A percentile compares a stretch with the other conserved stretches of the same genome.
Conservation (phyloP, 192 early-diverging fungal genomes). For the Rhizophagus sp. region DNA sequence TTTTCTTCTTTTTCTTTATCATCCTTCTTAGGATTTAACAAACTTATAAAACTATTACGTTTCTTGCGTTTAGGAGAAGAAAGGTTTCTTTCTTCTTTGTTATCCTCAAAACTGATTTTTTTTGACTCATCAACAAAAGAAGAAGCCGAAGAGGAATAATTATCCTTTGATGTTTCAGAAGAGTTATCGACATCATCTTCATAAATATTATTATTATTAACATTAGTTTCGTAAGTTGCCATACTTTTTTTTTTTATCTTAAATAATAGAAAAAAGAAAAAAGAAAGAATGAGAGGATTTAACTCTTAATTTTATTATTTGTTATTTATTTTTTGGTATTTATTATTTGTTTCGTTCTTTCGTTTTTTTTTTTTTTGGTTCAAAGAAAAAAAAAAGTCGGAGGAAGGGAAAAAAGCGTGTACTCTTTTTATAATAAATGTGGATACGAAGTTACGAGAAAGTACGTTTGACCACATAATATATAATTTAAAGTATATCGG, state of each 20-base stretch:
- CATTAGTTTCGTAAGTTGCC: not conserved
- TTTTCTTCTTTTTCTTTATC: too few species aligned
- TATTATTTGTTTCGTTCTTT: too few species aligned
- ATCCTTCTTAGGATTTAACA: not conserved
- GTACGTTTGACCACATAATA: not conserved
- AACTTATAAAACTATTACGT: not conserved
- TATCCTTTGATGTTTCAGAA: not conserved
- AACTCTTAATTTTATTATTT: too few species aligned
- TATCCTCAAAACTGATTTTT: not conserved
- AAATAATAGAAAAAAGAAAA: not conserved
- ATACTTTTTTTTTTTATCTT: not conserved
- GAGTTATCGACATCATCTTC: not conserved
- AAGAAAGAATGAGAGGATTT: not conserved
- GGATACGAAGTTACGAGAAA: not conserved
- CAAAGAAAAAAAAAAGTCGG: too few species aligned
- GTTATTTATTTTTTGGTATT: too few species aligned
- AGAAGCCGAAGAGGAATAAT: not conserved
- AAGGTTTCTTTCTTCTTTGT: not conserved
- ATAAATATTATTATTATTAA: not conserved
- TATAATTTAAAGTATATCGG: not conserved
- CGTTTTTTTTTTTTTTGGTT: too few species aligned
- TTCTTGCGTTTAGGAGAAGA: not conserved
- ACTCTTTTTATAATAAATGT: too few species aligned
- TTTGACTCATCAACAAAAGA: not conserved
- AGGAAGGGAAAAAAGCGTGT: too few species aligned